phyloP scores from a whole-genome alignment of 2,329 filamentous ascomycete genomes.

The Conoideocrella luteorostrata region DNA sequence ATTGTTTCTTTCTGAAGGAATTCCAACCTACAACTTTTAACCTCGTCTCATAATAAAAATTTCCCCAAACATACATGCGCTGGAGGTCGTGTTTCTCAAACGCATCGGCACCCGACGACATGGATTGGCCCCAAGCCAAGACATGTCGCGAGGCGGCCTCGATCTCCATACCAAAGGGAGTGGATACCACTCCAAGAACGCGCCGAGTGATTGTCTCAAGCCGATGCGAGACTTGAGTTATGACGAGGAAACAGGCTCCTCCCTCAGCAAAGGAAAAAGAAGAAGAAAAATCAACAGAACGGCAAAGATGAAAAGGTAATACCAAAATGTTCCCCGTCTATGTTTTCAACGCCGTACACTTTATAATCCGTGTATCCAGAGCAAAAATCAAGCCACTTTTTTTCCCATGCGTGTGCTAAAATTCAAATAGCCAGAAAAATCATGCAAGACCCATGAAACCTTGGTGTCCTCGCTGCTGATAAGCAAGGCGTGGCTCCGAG shows the following conservation, averaged over 20 bases:
- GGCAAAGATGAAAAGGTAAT: conserved; percentile 12
- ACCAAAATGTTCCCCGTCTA: conserved; percentile 23
- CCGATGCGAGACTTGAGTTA: conserved; percentile 10
- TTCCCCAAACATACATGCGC: no score
- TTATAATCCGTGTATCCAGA: conserved; percentile 12
- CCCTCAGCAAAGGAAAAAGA: conserved; percentile 5
- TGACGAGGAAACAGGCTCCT: conserved; percentile 10
- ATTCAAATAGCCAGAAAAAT: conserved; percentile 1
- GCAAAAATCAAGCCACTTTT: conserved; percentile 6
- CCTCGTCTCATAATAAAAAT: not conserved
- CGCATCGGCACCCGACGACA: conserved; percentile 2
- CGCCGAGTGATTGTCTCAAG: conserved; percentile 8
- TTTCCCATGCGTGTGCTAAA: conserved; percentile 9
- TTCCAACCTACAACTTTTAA: not conserved
- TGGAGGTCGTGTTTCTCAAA: not conserved
- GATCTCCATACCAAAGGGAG: conserved; percentile 23
- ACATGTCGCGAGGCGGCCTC: conserved; percentile 21
- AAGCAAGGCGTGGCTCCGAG: conserved; percentile 32
- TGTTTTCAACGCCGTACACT: conserved; percentile 24
- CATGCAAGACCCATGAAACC: conserved; percentile 9
- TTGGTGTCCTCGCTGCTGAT: conserved; percentile 28
- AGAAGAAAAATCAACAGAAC: conserved; percentile 2
- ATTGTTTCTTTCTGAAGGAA: no score
- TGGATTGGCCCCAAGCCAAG: conserved; percentile 18
- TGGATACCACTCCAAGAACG: not conserved